phyloP scores from a whole-genome alignment of 2,329 filamentous ascomycete genomes.

The Akanthomyces muscarius region DNA sequence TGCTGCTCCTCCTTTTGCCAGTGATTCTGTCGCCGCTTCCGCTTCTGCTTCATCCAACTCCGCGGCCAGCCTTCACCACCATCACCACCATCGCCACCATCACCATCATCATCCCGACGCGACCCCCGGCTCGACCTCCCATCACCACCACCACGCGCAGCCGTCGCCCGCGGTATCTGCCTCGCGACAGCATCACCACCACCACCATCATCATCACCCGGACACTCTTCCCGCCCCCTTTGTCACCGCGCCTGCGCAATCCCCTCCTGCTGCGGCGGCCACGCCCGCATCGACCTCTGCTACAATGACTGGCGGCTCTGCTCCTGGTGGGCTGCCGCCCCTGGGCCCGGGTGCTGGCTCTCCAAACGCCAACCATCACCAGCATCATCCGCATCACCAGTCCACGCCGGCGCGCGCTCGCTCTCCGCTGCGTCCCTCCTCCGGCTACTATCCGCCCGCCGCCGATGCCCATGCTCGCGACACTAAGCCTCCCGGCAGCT shows the following conservation, averaged over 20 bases:
- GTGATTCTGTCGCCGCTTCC: not conserved
- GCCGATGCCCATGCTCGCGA: slow-evolving; percentile 30
- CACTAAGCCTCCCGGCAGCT: slow-evolving; percentile 41
- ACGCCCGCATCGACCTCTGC: slow-evolving; percentile 9
- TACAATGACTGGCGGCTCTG: slow-evolving; percentile 16
- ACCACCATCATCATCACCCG: slow-evolving; percentile 15
- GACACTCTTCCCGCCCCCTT: slow-evolving; percentile 22
- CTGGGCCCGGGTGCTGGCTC: slow-evolving; percentile 6
- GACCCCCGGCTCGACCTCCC: slow-evolving; percentile 25
- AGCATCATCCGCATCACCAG: slow-evolving; percentile 13
- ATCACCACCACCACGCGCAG: slow-evolving; percentile 21
- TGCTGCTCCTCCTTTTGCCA: not conserved
- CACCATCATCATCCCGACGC: slow-evolving; percentile 21
- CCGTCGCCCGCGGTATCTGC: not conserved
- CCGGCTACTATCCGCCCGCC: slow-evolving; percentile 36
- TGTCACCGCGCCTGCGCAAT: slow-evolving; percentile 15
- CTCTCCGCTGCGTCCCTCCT: slow-evolving; percentile 43
- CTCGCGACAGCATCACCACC: slow-evolving; percentile 17
- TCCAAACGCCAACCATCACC: slow-evolving; percentile 20
- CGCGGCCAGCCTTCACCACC: slow-evolving; percentile 26
- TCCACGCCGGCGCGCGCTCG: slow-evolving; percentile 6
- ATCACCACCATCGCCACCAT: slow-evolving; percentile 29
- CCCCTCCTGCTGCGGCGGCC: slow-evolving; percentile 11
- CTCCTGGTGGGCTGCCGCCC: slow-evolving; percentile 14
- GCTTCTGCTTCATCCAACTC: not conserved